Percentiles rank a stretch among this genome's conserved stretches.
Evolutionary conservation across 2,329 filamentous ascomycete genomes (phyloP).

Genomic region (Colletotrichum tamarilloi): DNA sequence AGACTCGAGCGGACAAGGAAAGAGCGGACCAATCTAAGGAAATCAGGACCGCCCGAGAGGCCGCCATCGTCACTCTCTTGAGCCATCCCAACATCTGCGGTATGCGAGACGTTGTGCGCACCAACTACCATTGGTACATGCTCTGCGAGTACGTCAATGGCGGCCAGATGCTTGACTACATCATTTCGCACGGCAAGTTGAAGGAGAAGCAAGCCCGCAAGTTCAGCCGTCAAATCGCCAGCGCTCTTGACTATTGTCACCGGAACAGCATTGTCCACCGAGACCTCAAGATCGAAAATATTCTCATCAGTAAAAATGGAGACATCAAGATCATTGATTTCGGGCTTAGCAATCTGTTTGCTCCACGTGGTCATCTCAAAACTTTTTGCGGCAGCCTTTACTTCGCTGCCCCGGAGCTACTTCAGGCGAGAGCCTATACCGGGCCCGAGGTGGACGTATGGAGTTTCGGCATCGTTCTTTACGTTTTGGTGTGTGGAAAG

Average conservation of each 20-base stretch:
- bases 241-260: slow-evolving; percentile 96
- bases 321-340: slow-evolving; percentile 99
- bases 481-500: slow-evolving; percentile 96
- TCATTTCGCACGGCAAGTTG: slow-evolving; percentile 95
- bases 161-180: slow-evolving; percentile 99
- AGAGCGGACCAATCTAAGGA: slow-evolving; percentile 97
- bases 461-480: slow-evolving; percentile 98
- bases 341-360: slow-evolving; percentile 94
- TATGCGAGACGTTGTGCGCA: slow-evolving; percentile 93
- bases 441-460: slow-evolving; percentile 97
- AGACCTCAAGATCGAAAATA: slow-evolving; percentile 98
- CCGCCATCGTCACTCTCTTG: slow-evolving; percentile 93
- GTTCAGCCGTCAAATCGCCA: slow-evolving; percentile 96
- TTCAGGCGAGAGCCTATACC: slow-evolving; percentile 94
- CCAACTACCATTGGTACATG: slow-evolving; percentile 99
- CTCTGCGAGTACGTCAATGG: slow-evolving; percentile 99
- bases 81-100: slow-evolving; percentile 97
- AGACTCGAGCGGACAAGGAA: slow-evolving; percentile 79
- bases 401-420: slow-evolving; percentile 93
- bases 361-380: slow-evolving; percentile 85
- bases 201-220: slow-evolving; percentile 99
- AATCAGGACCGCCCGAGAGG: slow-evolving; percentile 92
- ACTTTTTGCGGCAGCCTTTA: slow-evolving; percentile 98
- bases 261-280: slow-evolving; percentile 98
- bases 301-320: slow-evolving; percentile 97